Base-by-base conservation (phyloP, 73 alveolate genomes). In the Paraurostyla sp. region DNA sequence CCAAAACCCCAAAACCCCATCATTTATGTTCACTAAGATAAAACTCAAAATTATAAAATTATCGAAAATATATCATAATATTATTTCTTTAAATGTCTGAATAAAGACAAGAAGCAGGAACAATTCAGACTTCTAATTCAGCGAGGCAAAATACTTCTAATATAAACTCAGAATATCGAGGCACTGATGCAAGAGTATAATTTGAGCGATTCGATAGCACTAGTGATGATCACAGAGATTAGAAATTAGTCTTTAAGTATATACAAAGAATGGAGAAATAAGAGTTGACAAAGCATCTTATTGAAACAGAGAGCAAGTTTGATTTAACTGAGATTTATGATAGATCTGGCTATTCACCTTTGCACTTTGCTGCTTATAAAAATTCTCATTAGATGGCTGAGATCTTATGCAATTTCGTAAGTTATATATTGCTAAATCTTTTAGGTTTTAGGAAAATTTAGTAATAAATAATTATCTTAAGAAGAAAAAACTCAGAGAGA, bases 311-410 rank as follows among this genome's bases (percentile, higher is more conserved):
- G 75, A 41, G 15, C 2, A 42, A 7, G 71, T 22, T 83, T 20
- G 92, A 83, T 22, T 38, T 83, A n/a, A 65, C 76, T 18, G 57
- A 45, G 4, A 62, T 83, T 3, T 42, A 45, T 35, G 86, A 83
- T 48, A 32, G 35, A 7, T 20, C 85, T 36, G 92, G 92, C n/a
- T 83, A 65, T 59, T 30, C 76, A 22, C 92, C 92, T 38, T 62
- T 83, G 6, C 92, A 83, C 33, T 83, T 29, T 23, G 92, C 92
- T 29, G 85, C 65, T 1, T 83, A 23, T 38, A 35, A 41, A 62
- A 83, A 83, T 32, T 29, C 50, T 15, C 78, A 62, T 18, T 63
- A 83, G 69, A 68, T 68, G 30, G 40, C 63, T 20, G 35, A 46
- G 25, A 11, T 63, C 30, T 46, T 83, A 23, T 60, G 89, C 80